Percentiles rank a stretch among this genome's conserved stretches.
These are phyloP conservation scores for Mycena vulgaris DNA, from an alignment of 768 basidiomycete genomes.

Conservation along the genomic window DNA sequence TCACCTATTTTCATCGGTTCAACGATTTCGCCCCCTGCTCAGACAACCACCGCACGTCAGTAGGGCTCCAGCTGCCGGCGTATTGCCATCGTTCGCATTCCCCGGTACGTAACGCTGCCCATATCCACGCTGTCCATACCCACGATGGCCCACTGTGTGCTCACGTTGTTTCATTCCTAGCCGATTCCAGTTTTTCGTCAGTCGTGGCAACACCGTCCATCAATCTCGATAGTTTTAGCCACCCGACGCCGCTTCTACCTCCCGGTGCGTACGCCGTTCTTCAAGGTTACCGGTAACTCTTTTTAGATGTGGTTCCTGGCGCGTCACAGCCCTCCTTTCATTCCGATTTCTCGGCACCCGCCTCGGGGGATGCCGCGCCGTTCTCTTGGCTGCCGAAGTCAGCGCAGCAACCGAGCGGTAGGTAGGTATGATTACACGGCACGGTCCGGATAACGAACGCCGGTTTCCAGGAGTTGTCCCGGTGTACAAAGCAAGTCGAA, in stretches of 20 bases:
- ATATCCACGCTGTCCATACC: constrained; percentile 10
- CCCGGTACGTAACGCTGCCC: not conserved
- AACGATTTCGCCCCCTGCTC: not conserved
- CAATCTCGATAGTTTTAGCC: not conserved
- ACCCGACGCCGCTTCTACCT: not conserved
- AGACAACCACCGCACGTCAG: not conserved
- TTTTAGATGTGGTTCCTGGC: constrained; percentile 6
- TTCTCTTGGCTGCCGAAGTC: not conserved
- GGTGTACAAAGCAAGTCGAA: too few species aligned
- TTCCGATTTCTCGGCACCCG: not conserved
- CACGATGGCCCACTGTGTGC: not conserved
- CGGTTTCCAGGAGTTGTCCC: too few species aligned
- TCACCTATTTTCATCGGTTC: constrained; percentile 4
- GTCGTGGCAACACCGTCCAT: not conserved
- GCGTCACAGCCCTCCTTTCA: not conserved
- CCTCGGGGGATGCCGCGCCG: not conserved
- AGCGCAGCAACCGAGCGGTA: constrained; percentile 12
- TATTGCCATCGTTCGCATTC: too few species aligned
- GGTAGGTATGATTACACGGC: too few species aligned
- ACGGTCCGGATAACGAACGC: too few species aligned
- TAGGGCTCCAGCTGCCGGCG: too few species aligned
- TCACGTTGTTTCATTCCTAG: too few species aligned
- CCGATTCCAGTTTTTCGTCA: constrained; percentile 5
- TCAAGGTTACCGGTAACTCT: not conserved
- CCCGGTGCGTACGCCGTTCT: not conserved